Conservation (phyloP, 192 early-diverging fungal species). For the Gorgonomyces haynaldii region DNA sequence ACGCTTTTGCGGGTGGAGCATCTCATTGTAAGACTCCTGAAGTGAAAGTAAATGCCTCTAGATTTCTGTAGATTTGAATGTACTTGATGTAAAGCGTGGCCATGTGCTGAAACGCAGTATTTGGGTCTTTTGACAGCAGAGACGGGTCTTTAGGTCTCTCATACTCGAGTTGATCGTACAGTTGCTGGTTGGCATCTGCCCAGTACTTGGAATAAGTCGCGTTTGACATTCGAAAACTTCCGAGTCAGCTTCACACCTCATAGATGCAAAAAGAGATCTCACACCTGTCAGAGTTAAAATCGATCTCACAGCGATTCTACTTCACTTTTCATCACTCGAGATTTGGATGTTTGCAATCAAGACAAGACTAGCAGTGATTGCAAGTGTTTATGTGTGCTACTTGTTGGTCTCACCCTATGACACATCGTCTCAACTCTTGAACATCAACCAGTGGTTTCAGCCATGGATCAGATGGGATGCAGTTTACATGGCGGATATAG, state of each 20-base stretch:
- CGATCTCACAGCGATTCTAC: too few relatives aligned
- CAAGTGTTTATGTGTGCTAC: too few relatives aligned
- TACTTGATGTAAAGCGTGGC: conserved; percentile 44
- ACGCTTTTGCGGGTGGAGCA: conserved; percentile 52
- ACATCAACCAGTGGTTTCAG: conserved; percentile 1
- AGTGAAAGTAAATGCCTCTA: conserved; percentile 25
- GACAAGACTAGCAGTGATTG: too few relatives aligned
- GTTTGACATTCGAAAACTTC: conserved; percentile 11
- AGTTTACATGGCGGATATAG: conserved; percentile 73
- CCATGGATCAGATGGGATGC: conserved; percentile 81
- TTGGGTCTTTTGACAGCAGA: conserved; percentile 40
- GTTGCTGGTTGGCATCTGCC: conserved; percentile 28
- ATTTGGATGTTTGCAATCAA: too few relatives aligned
- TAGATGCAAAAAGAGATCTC: too few relatives aligned
- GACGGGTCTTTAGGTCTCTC: conserved; percentile 37
- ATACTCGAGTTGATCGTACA: conserved; percentile 37
- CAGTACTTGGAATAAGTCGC: conserved; percentile 23
- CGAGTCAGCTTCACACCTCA: too few relatives aligned
- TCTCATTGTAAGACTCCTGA: conserved; percentile 44
- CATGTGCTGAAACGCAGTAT: conserved; percentile 40
- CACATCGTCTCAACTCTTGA: background rate
- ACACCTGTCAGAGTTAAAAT: too few relatives aligned
- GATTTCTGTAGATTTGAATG: conserved; percentile 38
- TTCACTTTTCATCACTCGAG: too few relatives aligned
- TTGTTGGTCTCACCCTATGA: too few relatives aligned